phyloP scores from a whole-genome alignment of 352 stramenopile genomes.

The Phytophthora nicotianae region DNA sequence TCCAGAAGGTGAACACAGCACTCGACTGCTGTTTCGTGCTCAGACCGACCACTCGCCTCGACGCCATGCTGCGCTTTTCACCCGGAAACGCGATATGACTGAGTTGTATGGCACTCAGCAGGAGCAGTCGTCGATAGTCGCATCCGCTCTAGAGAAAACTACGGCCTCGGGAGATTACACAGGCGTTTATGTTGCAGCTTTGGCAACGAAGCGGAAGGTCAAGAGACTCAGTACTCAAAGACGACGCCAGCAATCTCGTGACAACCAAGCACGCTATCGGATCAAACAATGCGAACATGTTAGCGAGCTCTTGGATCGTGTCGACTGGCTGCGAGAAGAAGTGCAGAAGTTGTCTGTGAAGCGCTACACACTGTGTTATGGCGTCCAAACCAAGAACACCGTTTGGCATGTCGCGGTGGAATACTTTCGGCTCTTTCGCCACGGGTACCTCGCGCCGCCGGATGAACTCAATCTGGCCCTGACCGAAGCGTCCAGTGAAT shows the following conservation, averaged over 20 bases:
- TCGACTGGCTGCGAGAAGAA: slow-evolving; percentile 21
- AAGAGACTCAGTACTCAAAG: slow-evolving; percentile 25
- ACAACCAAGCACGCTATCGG: slow-evolving; percentile 48
- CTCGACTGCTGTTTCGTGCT: too few species aligned
- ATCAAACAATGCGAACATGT: slow-evolving; percentile 25
- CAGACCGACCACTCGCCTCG: slow-evolving; percentile 1
- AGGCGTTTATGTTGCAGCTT: too few species aligned
- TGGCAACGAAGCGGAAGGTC: slow-evolving; percentile 21
- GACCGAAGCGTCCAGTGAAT: too few species aligned
- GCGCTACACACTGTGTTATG: slow-evolving; percentile 4
- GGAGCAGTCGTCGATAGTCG: background rate
- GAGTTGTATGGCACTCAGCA: background rate
- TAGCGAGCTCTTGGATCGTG: slow-evolving; percentile 13
- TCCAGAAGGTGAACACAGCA: background rate
- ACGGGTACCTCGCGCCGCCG: slow-evolving; percentile 2
- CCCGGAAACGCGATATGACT: slow-evolving; percentile 2
- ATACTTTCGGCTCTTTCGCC: slow-evolving; percentile 31
- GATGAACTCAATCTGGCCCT: background rate
- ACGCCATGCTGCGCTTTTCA: background rate
- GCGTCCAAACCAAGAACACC: slow-evolving; percentile 8
- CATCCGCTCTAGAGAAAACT: too few species aligned
- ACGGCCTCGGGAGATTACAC: too few species aligned
- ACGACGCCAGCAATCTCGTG: slow-evolving; percentile 42
- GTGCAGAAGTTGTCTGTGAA: slow-evolving; percentile 13
- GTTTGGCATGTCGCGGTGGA: slow-evolving; percentile 21